Base-by-base conservation (phyloP, 768 basidiomycete species). In the Suillus discolor region DNA sequence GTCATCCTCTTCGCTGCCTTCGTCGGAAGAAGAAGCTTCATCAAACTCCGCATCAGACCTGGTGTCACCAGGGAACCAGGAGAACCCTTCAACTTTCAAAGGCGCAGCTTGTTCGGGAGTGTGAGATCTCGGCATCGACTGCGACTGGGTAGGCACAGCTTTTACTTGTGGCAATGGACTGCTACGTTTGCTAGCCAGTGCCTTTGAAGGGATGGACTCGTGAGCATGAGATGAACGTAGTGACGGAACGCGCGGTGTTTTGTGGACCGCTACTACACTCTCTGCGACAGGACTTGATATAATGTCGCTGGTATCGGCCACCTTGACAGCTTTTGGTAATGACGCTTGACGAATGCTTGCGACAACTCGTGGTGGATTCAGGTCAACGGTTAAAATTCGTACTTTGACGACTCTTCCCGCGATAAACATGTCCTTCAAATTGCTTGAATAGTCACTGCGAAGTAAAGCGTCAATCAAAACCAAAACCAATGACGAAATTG, bases 271-370 rank as follows among this genome's bases (percentile, higher is more conserved):
- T n/a, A 98, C 81, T 6, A 79, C 80, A 59, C 92, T 96, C 66
- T 85, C 83, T 5, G 91, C 88, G 51, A 81, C 83, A 70, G 90
- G 84, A 8, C 94, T 93, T 68, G 96, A 87, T 73, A 92, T 89
- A 61, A 96, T 83, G 23, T 83, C 84, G 70, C 86, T 88, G 72
- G 93, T 89, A 70, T 93, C 90, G 61, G 82, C 76, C 65, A 84
- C 72, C 66, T 18, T 72, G 64, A 83, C 72, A 63, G 83, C 78
- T 67, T 79, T 85, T 65, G 77, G 82, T 53, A 87, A 71, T 0
- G 85, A 74, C 5, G 91, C 93, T 80, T 96, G 93, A 34, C 91
- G 90, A 65, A 97, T 89, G 72, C 96, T 97, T 15, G 93, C 96
- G 49, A 89, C 80, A 62, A 98, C 89, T 62, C 87, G 88, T 15